Conservation (phyloP, 2,329 filamentous ascomycete species). For the Pseudogymnoascus sp. region DNA sequence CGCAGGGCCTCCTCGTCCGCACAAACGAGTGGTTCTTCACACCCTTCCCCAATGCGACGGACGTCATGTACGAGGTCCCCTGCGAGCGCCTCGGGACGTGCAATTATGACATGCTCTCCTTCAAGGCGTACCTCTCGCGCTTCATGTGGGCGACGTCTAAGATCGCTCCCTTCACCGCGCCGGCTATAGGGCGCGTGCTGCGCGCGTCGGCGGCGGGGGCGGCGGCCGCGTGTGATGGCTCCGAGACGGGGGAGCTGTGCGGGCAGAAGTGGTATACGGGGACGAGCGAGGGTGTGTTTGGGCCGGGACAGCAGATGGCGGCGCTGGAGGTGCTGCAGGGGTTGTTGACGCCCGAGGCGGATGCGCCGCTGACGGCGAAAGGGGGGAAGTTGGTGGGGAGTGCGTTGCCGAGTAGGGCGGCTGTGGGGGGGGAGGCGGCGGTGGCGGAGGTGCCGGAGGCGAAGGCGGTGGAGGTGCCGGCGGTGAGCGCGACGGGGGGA, state of each 20-base stretch:
- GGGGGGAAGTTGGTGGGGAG: background rate
- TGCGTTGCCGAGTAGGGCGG: background rate
- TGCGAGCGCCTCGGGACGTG: constrained; percentile 53
- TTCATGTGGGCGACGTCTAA: constrained; percentile 53
- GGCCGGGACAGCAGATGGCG: constrained; percentile 56
- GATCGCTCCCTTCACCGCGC: constrained; percentile 46
- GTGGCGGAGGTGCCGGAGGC: background rate
- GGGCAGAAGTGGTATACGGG: constrained; percentile 55
- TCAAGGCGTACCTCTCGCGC: constrained; percentile 59
- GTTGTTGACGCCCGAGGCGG: constrained; percentile 38
- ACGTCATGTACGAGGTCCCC: constrained; percentile 58
- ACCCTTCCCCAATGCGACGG: constrained; percentile 41
- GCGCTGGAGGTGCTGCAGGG: constrained; percentile 57
- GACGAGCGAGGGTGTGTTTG: constrained; percentile 45
- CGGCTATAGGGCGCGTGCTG: constrained; percentile 41
- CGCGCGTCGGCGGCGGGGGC: constrained; percentile 46
- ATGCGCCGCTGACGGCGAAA: constrained; percentile 31
- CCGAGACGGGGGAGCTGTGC: constrained; percentile 43
- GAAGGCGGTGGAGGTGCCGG: background rate
- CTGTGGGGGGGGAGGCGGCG: background rate
- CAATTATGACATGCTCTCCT: constrained; percentile 55
- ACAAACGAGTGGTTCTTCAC: constrained; percentile 43
- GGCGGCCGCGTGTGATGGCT: constrained; percentile 47
- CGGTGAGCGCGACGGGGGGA: background rate
- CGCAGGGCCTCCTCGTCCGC: constrained; percentile 43